Conservation (phyloP, 371 early-diverging fungal species). For the Umbelopsis sp. region DNA sequence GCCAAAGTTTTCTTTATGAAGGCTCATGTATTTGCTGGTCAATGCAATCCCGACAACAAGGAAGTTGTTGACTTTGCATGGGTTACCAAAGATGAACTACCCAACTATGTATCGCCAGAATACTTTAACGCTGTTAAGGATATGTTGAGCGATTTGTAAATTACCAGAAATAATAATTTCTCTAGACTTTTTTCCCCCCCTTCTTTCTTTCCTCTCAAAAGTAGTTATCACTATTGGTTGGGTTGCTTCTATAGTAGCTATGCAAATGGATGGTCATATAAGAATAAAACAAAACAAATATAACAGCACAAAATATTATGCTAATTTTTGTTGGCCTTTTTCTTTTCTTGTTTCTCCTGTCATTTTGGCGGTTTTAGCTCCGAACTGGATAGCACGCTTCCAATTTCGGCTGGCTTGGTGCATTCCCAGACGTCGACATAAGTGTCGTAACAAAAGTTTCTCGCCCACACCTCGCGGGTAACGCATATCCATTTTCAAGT, state of each 20-base stretch:
- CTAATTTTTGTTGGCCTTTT: slow-evolving; percentile 62
- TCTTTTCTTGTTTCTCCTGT: slow-evolving; percentile 61
- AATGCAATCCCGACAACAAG: slow-evolving; percentile 59
- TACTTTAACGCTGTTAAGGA: slow-evolving; percentile 78
- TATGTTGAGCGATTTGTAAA: slow-evolving; percentile 71
- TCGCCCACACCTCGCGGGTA: slow-evolving; percentile 87
- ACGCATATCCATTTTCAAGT: slow-evolving; percentile 82
- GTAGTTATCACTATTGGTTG: not conserved
- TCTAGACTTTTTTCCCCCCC: slow-evolving; percentile 2
- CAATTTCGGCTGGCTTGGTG: slow-evolving; percentile 55
- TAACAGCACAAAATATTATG: not conserved
- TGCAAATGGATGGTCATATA: not conserved
- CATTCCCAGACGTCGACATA: slow-evolving; percentile 64
- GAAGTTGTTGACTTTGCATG: slow-evolving; percentile 82
- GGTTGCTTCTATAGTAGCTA: not conserved
- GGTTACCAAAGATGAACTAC: slow-evolving; percentile 79
- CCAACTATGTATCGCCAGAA: slow-evolving; percentile 61
- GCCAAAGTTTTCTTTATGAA: slow-evolving; percentile 79
- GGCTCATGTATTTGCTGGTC: slow-evolving; percentile 84
- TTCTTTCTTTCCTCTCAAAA: not conserved
- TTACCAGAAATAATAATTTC: slow-evolving; percentile 11
- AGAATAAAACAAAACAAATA: not conserved
- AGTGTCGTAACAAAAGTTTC: slow-evolving; percentile 82
- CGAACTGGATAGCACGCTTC: slow-evolving; percentile 98
- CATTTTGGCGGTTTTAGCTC: slow-evolving; percentile 95